Evolutionary conservation across 2,329 filamentous ascomycete genomes (phyloP), one percentile per base, ranked within the genome.

Genomic region (Epichloe aotearoae): DNA sequence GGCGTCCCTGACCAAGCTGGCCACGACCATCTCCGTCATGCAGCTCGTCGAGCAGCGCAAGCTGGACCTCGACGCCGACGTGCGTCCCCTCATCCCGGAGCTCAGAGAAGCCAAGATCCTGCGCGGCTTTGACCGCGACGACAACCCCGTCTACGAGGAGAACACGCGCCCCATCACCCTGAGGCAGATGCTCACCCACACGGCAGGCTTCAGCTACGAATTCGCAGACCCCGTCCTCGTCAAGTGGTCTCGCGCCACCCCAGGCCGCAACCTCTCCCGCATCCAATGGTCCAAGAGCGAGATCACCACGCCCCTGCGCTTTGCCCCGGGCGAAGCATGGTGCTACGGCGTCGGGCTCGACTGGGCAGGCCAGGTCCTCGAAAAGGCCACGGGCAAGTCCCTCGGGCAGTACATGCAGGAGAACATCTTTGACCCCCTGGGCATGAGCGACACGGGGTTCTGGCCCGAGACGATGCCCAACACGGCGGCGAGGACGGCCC

Each of bases 171-270:
- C 67, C 14, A 66, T 74, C 49, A 71, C 68, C 0, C 57, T 73
- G 19, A 62, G 66, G 64, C 66, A 63, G 20, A 65, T 79, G 0
- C 65, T 80, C 3, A 73, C 71, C 0, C 76, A 80, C 58, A 72
- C 73, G 0, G 61, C 67, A 5, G 76, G 76, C 2, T 52, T 76
- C 0, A 65, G 63, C 1, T 73, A 75, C 56, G 72, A 74, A 42
- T 38, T 64, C 12, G 58, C 62, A 15, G 66, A 74, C 47, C 65
- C 71, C 0, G 62, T 66, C 5, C 58, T 73, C 1, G 50, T 55
- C 0, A 64, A 62, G 15, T 78, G 72, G 72, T 66, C 68, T 4
- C 51, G 58, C 20, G 60, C 58, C 6, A 56, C 61, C 11, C 47
- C 51, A 5, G 67, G 66, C 44, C 64, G 65, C 26, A 62, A 58